Evolutionary conservation across 306 rosid species (phyloP), one percentile per base, ranked within the genome.

Genomic region (Phaseolus lunatus): DNA sequence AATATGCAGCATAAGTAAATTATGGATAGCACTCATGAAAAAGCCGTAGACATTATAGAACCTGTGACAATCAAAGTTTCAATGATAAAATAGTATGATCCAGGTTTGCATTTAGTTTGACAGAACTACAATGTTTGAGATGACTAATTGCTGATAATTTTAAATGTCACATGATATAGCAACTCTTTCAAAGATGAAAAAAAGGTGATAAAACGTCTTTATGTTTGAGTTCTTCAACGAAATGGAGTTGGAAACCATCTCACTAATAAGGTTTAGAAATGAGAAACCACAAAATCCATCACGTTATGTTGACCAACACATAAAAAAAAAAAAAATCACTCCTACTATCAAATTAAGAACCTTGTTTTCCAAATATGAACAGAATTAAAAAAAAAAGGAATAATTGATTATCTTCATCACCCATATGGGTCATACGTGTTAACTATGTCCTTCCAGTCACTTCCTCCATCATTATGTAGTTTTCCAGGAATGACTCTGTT

Each of bases 401-500:
- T 26, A 47, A 53, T 72, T 43, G 26, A 75, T 37, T 70, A 61
- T n/a, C 31, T 45, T 23, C 56, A 77, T 47, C 66, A 56, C 41
- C 73, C 67, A 71, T 61, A 71, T 26, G 49, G n/a, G 67, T 15
- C 72, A 63, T 87, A 95, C 98, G 97, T 92, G 92, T 90, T 87
- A 67, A 95, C 70, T 56, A 90, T 86, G 79, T 84, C 88, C 81
- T 73, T 89, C 97, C 98, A 95, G 74, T 89, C 89, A 72, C 80
- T 86, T 71, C 80, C 83, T 45, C 73, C 80, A 77, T 53, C 31
- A 26, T 85, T 83, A 9, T 58, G 67, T 63, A 74, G 76, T 70
- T 80, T 90, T 81, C 85, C 77, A 64, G 53, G 78, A 61, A 49
- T 39, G 53, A 37, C 68, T 78, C 75, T 62, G 76, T 68, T 86